Evolutionary conservation across 2,329 filamentous ascomycete species (phyloP).

Genomic region (Penicillium sp.): DNA sequence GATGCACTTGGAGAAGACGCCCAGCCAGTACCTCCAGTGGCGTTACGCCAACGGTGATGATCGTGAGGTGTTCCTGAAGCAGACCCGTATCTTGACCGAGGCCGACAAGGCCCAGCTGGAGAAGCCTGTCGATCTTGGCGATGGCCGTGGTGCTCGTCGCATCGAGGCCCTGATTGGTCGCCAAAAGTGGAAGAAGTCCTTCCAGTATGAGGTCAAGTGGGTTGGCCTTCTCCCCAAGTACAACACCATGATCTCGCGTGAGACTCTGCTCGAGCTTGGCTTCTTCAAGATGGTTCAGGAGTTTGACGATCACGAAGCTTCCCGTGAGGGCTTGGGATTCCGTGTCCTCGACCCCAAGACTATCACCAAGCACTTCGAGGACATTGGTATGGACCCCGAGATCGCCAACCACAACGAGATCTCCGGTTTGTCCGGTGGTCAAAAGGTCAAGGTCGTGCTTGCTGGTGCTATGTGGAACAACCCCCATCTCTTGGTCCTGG

Average conservation of each 20-base stretch:
- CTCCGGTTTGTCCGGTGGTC: constrained; percentile 87
- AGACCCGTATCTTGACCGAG: constrained; percentile 82
- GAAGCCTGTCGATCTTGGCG: constrained; percentile 76
- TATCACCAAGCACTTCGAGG: constrained; percentile 97
- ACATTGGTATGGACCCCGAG: constrained; percentile 91
- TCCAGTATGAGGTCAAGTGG: constrained; percentile 99
- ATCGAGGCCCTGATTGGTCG: constrained; percentile 89
- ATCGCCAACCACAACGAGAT: constrained; percentile 99
- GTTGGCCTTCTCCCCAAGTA: constrained; percentile 79
- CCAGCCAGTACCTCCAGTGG: constrained; percentile 98
- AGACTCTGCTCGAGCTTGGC: constrained; percentile 79
- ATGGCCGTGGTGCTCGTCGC: constrained; percentile 72
- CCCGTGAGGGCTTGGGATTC: constrained; percentile 96
- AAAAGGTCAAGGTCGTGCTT: constrained; percentile 98
- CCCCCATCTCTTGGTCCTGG: constrained; percentile 91
- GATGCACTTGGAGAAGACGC: constrained; percentile 99
- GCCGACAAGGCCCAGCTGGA: constrained; percentile 89
- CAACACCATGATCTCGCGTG: constrained; percentile 89
- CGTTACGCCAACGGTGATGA: constrained; percentile 96
- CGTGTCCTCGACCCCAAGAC: constrained; percentile 86
- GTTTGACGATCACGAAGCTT: constrained; percentile 97
- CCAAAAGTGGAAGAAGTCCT: constrained; percentile 98
- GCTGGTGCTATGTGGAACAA: constrained; percentile 99
- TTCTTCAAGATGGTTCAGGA: constrained; percentile 95
- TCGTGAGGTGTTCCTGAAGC: constrained; percentile 94